A percentile compares a stretch with the other conserved stretches of the same genome.
Evolutionary conservation across 2,329 filamentous ascomycete species (phyloP).

Genomic region (Dactylellina sp.): DNA sequence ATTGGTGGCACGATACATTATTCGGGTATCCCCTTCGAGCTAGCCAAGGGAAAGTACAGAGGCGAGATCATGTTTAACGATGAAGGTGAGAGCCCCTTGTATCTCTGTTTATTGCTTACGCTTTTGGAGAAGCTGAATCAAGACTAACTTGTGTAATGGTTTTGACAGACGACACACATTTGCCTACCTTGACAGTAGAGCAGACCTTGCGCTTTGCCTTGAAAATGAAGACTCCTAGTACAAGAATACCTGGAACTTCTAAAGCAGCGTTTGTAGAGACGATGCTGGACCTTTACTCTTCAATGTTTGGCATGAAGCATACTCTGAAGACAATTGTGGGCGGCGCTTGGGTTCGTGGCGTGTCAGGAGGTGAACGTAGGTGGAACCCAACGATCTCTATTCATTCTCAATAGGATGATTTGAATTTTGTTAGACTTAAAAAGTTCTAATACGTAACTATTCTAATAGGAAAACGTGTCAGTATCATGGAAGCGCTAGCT

Average conservation of each 20-base stretch:
- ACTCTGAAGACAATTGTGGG: slow-evolving; percentile 80
- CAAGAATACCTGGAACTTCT: slow-evolving; percentile 59
- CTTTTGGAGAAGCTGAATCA: slow-evolving; percentile 7
- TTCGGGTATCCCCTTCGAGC: slow-evolving; percentile 75
- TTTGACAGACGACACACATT: slow-evolving; percentile 67
- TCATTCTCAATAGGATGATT: too few relatives aligned
- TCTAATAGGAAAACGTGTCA: slow-evolving; percentile 69
- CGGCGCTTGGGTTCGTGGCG: slow-evolving; percentile 76
- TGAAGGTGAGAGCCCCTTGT: slow-evolving; percentile 72
- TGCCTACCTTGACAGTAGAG: slow-evolving; percentile 79
- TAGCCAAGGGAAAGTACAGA: slow-evolving; percentile 76
- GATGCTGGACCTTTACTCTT: slow-evolving; percentile 68
- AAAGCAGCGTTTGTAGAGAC: slow-evolving; percentile 70
- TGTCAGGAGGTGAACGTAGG: slow-evolving; percentile 83
- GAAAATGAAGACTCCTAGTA: slow-evolving; percentile 59
- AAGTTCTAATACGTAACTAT: background rate
- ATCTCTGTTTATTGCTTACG: background rate
- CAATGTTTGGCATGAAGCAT: slow-evolving; percentile 82
- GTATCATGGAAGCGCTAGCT: slow-evolving; percentile 80
- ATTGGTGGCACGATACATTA: slow-evolving; percentile 79
- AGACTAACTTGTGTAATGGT: too few relatives aligned
- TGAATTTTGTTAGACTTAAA: background rate
- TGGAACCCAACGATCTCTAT: slow-evolving; percentile 11
- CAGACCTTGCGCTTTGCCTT: slow-evolving; percentile 81
- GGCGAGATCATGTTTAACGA: slow-evolving; percentile 83